phyloP scores from a whole-genome alignment of 306 rosid species.

The Lathyrus sativus region DNA sequence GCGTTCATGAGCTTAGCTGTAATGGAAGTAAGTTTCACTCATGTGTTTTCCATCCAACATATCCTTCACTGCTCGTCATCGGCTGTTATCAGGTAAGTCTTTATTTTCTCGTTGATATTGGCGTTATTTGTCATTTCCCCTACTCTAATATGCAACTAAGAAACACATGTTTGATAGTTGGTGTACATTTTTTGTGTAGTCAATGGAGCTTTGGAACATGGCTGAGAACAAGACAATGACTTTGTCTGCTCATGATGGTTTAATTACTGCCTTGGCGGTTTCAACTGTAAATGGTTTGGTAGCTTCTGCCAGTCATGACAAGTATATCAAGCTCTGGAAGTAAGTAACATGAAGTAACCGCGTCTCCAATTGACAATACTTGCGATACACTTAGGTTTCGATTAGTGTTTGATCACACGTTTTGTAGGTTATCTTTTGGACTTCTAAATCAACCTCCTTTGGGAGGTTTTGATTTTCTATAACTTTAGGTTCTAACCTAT shows the following conservation, averaged over 20 bases:
- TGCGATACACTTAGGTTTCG: constrained; percentile 36
- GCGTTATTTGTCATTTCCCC: background rate
- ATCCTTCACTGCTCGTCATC: constrained; percentile 79
- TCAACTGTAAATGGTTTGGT: constrained; percentile 79
- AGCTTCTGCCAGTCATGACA: constrained; percentile 95
- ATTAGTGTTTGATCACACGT: constrained; percentile 30
- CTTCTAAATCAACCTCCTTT: constrained; percentile 25
- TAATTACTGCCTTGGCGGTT: constrained; percentile 75
- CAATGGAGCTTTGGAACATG: constrained; percentile 98
- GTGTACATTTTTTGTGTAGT: constrained; percentile 48
- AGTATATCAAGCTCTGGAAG: constrained; percentile 89
- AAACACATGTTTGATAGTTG: background rate
- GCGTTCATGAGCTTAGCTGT: constrained; percentile 85
- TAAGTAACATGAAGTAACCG: background rate
- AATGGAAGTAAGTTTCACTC: constrained; percentile 85
- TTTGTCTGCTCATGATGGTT: constrained; percentile 85
- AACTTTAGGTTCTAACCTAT: constrained; percentile 33
- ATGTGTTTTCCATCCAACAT: constrained; percentile 88
- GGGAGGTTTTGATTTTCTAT: constrained; percentile 4
- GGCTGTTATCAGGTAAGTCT: constrained; percentile 93
- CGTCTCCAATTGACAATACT: constrained; percentile 35
- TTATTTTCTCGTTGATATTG: background rate
- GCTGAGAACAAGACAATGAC: constrained; percentile 89
- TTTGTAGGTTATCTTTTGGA: constrained; percentile 32
- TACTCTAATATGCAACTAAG: background rate